These are phyloP conservation scores for Macrolepiota dolichaula DNA, from an alignment of 768 basidiomycete genomes.

Conservation along the genomic window DNA sequence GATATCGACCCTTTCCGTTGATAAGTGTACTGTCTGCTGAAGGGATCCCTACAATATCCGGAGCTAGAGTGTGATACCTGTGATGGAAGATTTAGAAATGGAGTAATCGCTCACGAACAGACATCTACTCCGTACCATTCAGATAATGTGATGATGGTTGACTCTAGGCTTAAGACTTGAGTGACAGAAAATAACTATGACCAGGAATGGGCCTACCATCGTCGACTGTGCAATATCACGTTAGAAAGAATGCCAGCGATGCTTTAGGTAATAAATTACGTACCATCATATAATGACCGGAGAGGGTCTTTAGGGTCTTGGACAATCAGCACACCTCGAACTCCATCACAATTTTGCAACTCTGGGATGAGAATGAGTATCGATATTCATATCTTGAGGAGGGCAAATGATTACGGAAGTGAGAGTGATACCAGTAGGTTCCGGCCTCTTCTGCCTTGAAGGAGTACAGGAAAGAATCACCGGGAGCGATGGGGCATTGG, in stretches of 20 bases:
- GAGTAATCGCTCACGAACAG: background rate
- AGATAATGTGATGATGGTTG: slow-evolving; percentile 35
- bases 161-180: slow-evolving; percentile 25
- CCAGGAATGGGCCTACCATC: slow-evolving; percentile 28
- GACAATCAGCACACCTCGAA: slow-evolving; percentile 38
- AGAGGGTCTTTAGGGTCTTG: slow-evolving; percentile 23
- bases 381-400: no score
- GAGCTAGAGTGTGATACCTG: slow-evolving; percentile 22
- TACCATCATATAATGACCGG: slow-evolving; percentile 13
- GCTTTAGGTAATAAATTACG: background rate
- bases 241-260: background rate
- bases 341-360: slow-evolving; percentile 45
- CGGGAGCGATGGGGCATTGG: slow-evolving; percentile 39
- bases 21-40: slow-evolving; percentile 29
- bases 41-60: slow-evolving; percentile 17
- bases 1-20: slow-evolving; percentile 35
- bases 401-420: slow-evolving; percentile 7
- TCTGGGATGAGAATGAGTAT: no score
- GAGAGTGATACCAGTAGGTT: slow-evolving; percentile 37
- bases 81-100: background rate
- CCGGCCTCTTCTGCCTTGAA: slow-evolving; percentile 35
- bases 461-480: slow-evolving; percentile 35
- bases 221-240: slow-evolving; percentile 20
- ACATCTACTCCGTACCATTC: slow-evolving; percentile 26
- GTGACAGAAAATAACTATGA: slow-evolving; percentile 20